Percentiles rank a stretch among this genome's conserved stretches.
Conservation (phyloP, 495 filamentous ascomycete species). For the Pyrenula aspistea region DNA sequence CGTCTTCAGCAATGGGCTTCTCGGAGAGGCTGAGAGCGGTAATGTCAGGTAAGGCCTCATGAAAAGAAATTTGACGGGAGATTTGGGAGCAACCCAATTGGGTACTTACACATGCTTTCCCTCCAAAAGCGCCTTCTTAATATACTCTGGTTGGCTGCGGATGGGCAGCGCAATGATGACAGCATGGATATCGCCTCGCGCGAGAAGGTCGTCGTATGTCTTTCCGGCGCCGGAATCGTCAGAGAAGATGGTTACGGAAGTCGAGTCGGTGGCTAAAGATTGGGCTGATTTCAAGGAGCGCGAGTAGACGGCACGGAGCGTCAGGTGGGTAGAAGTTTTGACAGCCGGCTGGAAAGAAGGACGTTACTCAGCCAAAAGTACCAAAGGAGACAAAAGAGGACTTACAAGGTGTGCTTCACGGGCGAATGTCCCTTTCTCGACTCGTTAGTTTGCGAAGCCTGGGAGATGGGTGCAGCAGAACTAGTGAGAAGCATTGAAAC, state of each 20-base stretch:
- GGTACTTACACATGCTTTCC: slow-evolving; percentile 25
- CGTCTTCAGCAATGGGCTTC: slow-evolving; percentile 65
- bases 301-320: slow-evolving; percentile 51
- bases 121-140: slow-evolving; percentile 7
- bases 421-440: slow-evolving; percentile 25
- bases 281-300: slow-evolving; percentile 36
- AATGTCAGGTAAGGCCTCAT: slow-evolving; percentile 12
- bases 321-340: slow-evolving; percentile 26
- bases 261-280: slow-evolving; percentile 13
- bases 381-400: background rate
- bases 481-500: too few species aligned
- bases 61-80: slow-evolving; percentile 22
- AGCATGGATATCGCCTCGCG: slow-evolving; percentile 50
- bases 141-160: slow-evolving; percentile 8
- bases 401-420: slow-evolving; percentile 27
- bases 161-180: slow-evolving; percentile 48
- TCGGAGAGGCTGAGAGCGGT: slow-evolving; percentile 61
- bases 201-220: slow-evolving; percentile 47
- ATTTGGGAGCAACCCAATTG: slow-evolving; percentile 27
- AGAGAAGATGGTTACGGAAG: slow-evolving; percentile 40
- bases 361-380: too few species aligned
- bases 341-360: slow-evolving; percentile 40
- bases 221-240: slow-evolving; percentile 46
- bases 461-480: background rate
- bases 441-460: background rate